Conservation (phyloP, 345 rosid species). For the Clausena lansium region DNA sequence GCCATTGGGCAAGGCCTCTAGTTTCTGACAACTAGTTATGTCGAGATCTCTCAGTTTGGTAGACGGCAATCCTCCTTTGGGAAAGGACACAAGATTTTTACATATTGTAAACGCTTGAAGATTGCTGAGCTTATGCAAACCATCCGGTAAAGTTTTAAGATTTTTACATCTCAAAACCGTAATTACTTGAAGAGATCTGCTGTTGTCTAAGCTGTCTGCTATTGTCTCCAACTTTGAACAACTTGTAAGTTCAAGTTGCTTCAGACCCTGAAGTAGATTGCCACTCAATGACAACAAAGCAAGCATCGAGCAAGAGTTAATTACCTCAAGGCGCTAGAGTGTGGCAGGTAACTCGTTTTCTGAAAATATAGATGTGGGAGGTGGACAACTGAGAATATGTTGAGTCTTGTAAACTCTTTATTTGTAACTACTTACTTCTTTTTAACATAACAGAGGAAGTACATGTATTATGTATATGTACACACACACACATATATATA, state of each 20-base stretch:
- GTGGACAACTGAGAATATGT: not conserved
- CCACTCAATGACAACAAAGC: not conserved
- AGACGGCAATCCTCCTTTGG: not conserved
- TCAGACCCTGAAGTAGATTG: not conserved
- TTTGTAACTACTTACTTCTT: no score
- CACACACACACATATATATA: no score
- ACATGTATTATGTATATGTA: no score
- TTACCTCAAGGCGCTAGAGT: not conserved
- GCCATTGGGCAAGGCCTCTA: not conserved
- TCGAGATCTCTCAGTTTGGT: not conserved
- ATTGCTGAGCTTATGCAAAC: not conserved
- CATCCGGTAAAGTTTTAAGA: not conserved
- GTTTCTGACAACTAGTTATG: not conserved
- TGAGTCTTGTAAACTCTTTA: no score
- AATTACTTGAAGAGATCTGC: not conserved
- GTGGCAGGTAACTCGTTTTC: not conserved
- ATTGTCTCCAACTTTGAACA: not conserved
- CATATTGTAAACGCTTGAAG: not conserved
- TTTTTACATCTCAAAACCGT: not conserved
- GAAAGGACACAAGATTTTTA: constrained; percentile 11
- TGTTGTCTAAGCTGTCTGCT: not conserved
- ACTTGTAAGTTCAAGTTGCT: not conserved
- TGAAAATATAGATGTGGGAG: not conserved
- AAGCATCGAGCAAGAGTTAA: not conserved
- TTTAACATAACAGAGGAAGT: no score